Evolutionary conservation across 345 rosid genomes (phyloP).

Genomic region (Eucalyptus tenuipes): DNA sequence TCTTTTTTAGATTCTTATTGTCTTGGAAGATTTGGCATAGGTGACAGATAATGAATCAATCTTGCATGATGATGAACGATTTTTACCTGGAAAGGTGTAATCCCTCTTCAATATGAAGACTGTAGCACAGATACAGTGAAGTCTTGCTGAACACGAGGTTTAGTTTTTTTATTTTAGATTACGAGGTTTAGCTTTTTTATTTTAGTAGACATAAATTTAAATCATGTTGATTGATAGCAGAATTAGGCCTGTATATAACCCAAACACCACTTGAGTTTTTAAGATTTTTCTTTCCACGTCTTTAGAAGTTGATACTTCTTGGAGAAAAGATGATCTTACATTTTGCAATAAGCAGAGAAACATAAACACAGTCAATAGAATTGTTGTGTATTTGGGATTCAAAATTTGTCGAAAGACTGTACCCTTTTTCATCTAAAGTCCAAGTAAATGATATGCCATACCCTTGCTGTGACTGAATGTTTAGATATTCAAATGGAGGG

Average conservation of each 20-base stretch:
- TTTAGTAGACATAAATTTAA: background rate
- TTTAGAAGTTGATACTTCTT: background rate
- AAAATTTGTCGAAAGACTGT: background rate
- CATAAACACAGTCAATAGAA: background rate
- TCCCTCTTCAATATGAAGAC: background rate
- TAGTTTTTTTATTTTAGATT: background rate
- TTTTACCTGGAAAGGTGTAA: background rate
- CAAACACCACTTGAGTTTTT: background rate
- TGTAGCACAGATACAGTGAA: background rate
- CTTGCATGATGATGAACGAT: background rate
- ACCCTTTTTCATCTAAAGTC: background rate
- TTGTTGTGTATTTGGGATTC: background rate
- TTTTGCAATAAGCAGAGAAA: background rate
- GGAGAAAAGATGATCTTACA: background rate
- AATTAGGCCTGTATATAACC: background rate
- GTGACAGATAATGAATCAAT: background rate
- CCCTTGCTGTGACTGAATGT: background rate
- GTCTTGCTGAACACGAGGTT: background rate
- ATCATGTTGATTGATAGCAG: background rate
- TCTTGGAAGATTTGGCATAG: background rate
- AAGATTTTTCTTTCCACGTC: background rate
- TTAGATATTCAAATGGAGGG: conserved; percentile 68
- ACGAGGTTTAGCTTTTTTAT: background rate
- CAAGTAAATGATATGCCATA: background rate
- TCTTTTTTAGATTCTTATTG: background rate